Base-by-base conservation (phyloP, 2,329 filamentous ascomycete species). In the Beauveria brongniartii region DNA sequence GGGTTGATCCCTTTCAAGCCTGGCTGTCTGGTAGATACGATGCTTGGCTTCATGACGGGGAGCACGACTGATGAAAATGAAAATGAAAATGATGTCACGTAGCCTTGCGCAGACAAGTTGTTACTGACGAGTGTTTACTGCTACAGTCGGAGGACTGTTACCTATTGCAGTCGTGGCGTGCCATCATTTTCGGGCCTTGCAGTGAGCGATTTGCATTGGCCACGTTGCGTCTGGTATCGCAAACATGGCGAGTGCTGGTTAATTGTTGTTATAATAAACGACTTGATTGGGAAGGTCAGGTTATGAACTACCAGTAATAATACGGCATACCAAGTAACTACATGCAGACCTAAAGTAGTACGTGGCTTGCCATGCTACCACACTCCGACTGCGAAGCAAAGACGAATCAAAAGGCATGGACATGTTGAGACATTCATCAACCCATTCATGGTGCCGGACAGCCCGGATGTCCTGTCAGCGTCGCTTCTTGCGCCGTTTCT, bases 201-300 rank as follows among this genome's bases (percentile, higher is more conserved):
- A 22, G 44, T 46, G 48, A 14, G 20, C n/a, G 50, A 34, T 22
- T 53, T 28, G 56, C 41, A 59, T 20, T 53, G 57, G 50, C 50
- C 57, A 59, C 57, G 57, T 59, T 59, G 57, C 57, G 48, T 59
- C 57, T 37, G 56, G 24, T 26, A n/a, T 52, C 10, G n/a, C 24
- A 56, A 16, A 5, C 12, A 37, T 44, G n/a, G 48, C 34, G 56
- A 53, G 47, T 40, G 20, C 52, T 24, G 48, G 48, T 20, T 50
- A 26, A 50, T 30, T 22, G 14, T 16, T 10, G 37, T 28, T 37
- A 12, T 40, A 34, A 40, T 46, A 14, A 37, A 6, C 34, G 57
- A 50, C 57, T 47, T 40, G 28, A 59, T 46, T n/a, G n/a, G 57
- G 50, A 59, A 59, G 57, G 57, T 54, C 57, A 24, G n/a, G 40